These are phyloP conservation scores for Periglandula ipomoeae DNA, from an alignment of 2,329 filamentous ascomycete species.

Conservation along the genomic window DNA sequence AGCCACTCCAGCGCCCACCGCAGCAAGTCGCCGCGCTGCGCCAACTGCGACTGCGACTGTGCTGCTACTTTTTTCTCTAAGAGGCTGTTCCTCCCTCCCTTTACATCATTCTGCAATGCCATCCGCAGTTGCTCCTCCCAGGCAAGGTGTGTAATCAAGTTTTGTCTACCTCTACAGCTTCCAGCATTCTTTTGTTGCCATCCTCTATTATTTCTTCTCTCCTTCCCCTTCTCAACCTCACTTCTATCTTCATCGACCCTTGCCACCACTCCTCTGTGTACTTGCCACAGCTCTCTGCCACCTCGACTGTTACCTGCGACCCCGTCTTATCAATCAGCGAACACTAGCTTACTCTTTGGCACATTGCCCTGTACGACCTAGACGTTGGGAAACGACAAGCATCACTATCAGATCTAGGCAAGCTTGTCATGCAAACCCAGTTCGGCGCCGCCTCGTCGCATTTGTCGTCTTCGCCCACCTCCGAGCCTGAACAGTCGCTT, in stretches of 20 bases:
- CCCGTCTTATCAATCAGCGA: slow-evolving; percentile 8
- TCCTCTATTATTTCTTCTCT: not conserved
- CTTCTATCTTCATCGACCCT: not conserved
- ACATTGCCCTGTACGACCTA: slow-evolving; percentile 11
- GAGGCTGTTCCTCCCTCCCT: not conserved
- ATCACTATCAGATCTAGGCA: slow-evolving; percentile 32
- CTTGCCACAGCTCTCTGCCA: slow-evolving; percentile 1
- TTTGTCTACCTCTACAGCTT: not conserved
- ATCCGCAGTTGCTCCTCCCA: slow-evolving; percentile 13
- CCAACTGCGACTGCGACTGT: not conserved
- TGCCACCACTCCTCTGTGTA: not conserved
- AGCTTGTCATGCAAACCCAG: slow-evolving; percentile 37
- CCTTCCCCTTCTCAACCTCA: not conserved
- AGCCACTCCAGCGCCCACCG: too few species aligned
- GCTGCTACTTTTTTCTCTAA: not conserved
- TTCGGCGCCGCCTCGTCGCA: slow-evolving; percentile 23
- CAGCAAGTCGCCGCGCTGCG: not conserved
- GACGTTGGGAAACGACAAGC: slow-evolving; percentile 26
- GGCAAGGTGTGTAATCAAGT: slow-evolving; percentile 15
- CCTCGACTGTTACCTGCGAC: slow-evolving; percentile 2
- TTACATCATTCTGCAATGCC: slow-evolving; percentile 13
- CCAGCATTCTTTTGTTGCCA: not conserved
- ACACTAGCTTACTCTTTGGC: slow-evolving; percentile 9
- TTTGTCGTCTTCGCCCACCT: slow-evolving; percentile 18
- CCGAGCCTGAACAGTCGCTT: slow-evolving; percentile 23